Base-by-base conservation (phyloP, 352 stramenopile genomes). In the Pythium guiyangense region DNA sequence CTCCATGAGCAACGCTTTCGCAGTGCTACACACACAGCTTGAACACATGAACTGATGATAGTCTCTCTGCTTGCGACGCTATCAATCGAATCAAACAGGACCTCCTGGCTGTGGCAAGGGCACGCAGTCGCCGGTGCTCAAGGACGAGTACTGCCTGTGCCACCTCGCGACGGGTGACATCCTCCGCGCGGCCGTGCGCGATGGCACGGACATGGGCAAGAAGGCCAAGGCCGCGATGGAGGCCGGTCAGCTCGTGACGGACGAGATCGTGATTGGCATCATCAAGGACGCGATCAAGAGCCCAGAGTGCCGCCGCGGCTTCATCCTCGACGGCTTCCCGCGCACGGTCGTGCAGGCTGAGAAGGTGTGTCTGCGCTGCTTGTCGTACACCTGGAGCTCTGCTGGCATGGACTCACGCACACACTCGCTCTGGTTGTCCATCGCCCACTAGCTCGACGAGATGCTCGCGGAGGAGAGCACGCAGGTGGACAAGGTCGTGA, bases 191-290 rank as follows among this genome's bases (percentile, higher is more conserved):
- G 97, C 97, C 42, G 97, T 99, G 40, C 73, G 86, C 20, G 89
- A 89, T 17, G 96, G 97, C 68, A 99, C 97, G 8, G 95, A 99
- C 27, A 97, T 99, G 69, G 97, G 97, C 48, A 94, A 97, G 66
- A 97, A 98, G 81, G 97, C 97, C 48, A 97, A 98, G 69, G 90
- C 85, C n/a, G 88, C 98, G 53, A 99, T 99, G 97, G 97, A 99
- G 62, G 88, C 94, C 35, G 94, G 88, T 39, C 72, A 75, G 31
- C 89, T 98, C 48, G 94, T 98, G 44, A 90, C 86, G 39, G 98
- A 99, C 70, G 98, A 99, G 64, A 98, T 99, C 67, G 97, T 99
- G 27, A 97, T 99, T 43, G 97, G 97, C 45, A 99, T 99, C 76
- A 99, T 99, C 67, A 94, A 97, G 63, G 97, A 99, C 65, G 94